Evolutionary conservation across 2,329 filamentous ascomycete genomes (phyloP), one percentile per base, ranked within the genome.

Genomic region (Escovopsis weberi): DNA sequence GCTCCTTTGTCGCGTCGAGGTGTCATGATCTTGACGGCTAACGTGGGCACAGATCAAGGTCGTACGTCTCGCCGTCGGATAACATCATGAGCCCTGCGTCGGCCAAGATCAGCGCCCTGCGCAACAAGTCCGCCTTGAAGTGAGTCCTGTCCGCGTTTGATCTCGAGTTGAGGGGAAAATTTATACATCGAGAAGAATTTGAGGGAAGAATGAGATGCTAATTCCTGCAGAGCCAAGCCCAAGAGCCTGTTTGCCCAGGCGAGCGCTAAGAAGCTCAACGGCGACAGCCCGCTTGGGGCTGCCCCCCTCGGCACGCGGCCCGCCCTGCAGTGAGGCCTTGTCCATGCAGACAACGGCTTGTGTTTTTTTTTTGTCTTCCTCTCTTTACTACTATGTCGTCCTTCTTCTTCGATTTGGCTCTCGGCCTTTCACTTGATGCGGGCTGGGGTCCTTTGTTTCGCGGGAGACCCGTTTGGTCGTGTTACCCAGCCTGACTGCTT

Each of bases 1-100:
- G 11, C 15, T 15, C 15, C 2, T 15, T 15, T n/a, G 4, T 19
- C 15, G 2, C 4, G 12, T n/a, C 12, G 30, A 4, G 8, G 11
- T 33, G 8, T 30, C 12, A 15, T 15, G 15, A 15, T 15, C 15
- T 15, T 37, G 35, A 37, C 12, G 3, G 18, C 8, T 37, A 9
- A 12, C 35, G 18, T 26, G 8, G 12, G 11, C 19, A 28, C n/a
- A 64, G 65, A 41, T 54, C 61, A 38, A 66, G 69, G 53, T 66
- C 72, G 51, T 89, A 88, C 64, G 69, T 88, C 59, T 88, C 82
- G 15, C 85, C 85, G 3, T 88, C 83, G n/a, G 85, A 93, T 62
- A 79, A 78, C 63, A 88, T 93, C 68, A 84, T 87, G 79, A 87
- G 82, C 53, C 85, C 85, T 33, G 87, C 84, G 62, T 83, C 80